Percentiles rank a stretch among this genome's conserved stretches.
Evolutionary conservation across 2,329 filamentous ascomycete genomes (phyloP).

Genomic region (Xylariomycetidae sp.): DNA sequence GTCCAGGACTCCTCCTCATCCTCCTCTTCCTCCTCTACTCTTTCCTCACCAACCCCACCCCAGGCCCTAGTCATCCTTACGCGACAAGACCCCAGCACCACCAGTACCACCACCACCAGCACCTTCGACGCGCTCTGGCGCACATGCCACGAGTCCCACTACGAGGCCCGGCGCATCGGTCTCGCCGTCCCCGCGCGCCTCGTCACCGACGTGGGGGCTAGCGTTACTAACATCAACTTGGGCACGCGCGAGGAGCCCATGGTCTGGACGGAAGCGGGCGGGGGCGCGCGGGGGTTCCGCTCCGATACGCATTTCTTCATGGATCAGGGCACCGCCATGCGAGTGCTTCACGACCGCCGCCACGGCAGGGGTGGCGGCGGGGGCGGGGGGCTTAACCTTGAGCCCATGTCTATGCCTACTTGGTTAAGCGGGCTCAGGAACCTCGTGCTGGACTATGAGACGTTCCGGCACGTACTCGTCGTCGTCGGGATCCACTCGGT

Average conservation of each 20-base stretch:
- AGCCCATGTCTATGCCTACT: not conserved
- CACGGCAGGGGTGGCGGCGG: not conserved
- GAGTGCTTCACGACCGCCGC: not conserved
- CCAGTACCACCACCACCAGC: slow-evolving; percentile 17
- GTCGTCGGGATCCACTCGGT: not conserved
- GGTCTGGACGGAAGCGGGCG: not conserved
- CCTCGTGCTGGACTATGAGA: slow-evolving; percentile 4
- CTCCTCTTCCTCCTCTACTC: not conserved
- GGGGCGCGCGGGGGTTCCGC: slow-evolving; percentile 1
- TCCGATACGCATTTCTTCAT: slow-evolving; percentile 5
- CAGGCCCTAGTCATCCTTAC: slow-evolving; percentile 38
- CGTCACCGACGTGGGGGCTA: slow-evolving; percentile 3
- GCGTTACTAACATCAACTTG: slow-evolving; percentile 4
- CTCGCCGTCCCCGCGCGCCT: slow-evolving; percentile 1
- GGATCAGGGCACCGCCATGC: slow-evolving; percentile 1
- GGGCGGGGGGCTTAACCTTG: too few species aligned
- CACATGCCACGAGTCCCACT: not conserved
- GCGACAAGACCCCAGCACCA: slow-evolving; percentile 38
- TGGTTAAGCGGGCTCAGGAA: slow-evolving; percentile 1
- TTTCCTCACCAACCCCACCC: not conserved
- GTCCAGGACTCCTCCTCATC: not conserved
- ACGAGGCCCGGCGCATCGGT: not conserved
- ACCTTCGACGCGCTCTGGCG: slow-evolving; percentile 1
- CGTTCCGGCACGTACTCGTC: slow-evolving; percentile 3
- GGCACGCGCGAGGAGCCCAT: slow-evolving; percentile 1